Base-by-base conservation (phyloP, 345 rosid species). In the Aegle marmelos region DNA sequence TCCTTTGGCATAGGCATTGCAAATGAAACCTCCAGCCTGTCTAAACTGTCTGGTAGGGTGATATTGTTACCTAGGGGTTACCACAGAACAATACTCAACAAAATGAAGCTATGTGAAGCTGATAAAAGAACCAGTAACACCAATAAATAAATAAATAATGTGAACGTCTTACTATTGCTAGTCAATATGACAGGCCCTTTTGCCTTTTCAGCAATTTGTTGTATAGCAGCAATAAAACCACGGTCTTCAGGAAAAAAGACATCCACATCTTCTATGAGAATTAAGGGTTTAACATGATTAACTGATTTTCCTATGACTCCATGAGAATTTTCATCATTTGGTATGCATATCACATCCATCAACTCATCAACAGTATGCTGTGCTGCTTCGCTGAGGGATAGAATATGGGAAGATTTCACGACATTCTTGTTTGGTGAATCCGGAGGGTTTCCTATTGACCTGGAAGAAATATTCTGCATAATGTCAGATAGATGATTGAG, bases 241-340 rank as follows among this genome's bases (percentile, higher is more conserved):
- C 95, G 95, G 80, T 96, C 99, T 80, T 96, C 98, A 41, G 90
- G 84, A 74, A 92, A 94, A 77, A 78, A 73, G 78, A 96, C 81
- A 83, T 96, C 98, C 73, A 96, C 97, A 85, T 96, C 99, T 86
- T 96, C 99, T 62, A 96, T 89, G 77, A 96, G 93, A 85, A 94
- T 89, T 82, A 96, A 88, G 70, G 91, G 87, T 82, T 88, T 92
- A 76, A 87, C 70, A 80, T 48, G 72, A 37, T 89, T 82, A 57
- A 58, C 86, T 80, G 78, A 78, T 30, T 78, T 79, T 76, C 60
- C 84, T 77, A 36, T 57, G 63, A 77, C 79, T 66, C 68, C 81
- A 64, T 5, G 37, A 57, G 74, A 76, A 48, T 60, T 73, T 58
- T 82, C 89, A 68, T 80, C 82, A 74, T 90, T 85, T 39, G 83